Evolutionary conservation across 768 basidiomycete genomes (phyloP).

Genomic region (Calvatia gigantea): DNA sequence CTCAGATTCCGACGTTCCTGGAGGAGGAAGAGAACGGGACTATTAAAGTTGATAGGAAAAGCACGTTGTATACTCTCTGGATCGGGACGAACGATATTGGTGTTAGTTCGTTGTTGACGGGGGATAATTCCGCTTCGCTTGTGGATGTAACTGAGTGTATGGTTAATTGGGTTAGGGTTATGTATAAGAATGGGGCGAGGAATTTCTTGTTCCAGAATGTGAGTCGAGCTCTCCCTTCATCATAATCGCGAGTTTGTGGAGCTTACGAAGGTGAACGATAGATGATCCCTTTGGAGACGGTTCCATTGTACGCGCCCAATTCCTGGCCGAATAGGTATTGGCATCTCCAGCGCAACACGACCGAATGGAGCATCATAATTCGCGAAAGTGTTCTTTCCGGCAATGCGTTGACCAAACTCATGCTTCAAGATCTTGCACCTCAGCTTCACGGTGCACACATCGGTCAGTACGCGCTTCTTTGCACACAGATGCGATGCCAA

Average conservation of each 20-base stretch:
- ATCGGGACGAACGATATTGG: conserved; percentile 70
- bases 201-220: conserved; percentile 73
- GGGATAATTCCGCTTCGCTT: conserved; percentile 46
- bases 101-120: conserved; percentile 48
- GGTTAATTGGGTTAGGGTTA: conserved; percentile 52
- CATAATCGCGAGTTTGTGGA: too few species aligned
- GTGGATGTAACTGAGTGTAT: conserved; percentile 57
- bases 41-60: conserved; percentile 31
- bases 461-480: conserved; percentile 32
- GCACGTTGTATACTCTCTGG: conserved; percentile 66
- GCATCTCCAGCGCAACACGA: conserved; percentile 47
- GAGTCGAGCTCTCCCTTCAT: conserved; percentile 18
- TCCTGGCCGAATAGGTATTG: conserved; percentile 52
- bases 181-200: conserved; percentile 57
- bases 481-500: background rate
- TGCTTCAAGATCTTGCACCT: conserved; percentile 46
- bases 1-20: conserved; percentile 53
- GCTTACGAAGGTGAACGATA: conserved; percentile 17
- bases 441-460: conserved; percentile 51
- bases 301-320: conserved; percentile 41
- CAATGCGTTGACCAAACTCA: conserved; percentile 47
- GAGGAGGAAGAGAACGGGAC: conserved; percentile 37
- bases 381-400: conserved; percentile 47
- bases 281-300: conserved; percentile 56
- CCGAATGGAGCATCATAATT: conserved; percentile 57